Evolutionary conservation across 169 alveolate species (phyloP), one percentile per base, ranked within the genome.

Genomic region (Plasmodium falciparum): DNA sequence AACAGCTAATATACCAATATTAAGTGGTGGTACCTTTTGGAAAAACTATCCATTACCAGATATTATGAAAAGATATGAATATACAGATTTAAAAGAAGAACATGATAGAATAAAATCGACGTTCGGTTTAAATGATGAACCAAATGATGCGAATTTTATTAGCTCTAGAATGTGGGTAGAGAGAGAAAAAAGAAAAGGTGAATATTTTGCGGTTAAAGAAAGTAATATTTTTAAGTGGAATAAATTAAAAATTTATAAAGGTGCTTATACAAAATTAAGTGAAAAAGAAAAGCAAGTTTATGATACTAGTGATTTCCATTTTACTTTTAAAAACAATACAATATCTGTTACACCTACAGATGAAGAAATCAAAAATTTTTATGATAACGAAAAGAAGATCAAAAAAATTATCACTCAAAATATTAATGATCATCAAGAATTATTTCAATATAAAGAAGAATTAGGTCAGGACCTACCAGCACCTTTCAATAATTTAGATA

Each of bases 1-100:
- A 61, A 76, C 92, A 62, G 95, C 96, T 17, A 80, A 92, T 59
- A 91, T 92, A 52, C 97, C 97, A 22, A 95, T 95, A 20, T 95
- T 96, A 94, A 95, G 97, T 71, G 97, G 97, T 1, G 97, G 97
- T 12, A 88, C 97, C 7, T 88, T 92, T 76, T 95, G 97, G 97
- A 67, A 78, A 33, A 78, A 78, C 67, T 78, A 78, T 20, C 89
- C 89, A 4, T 45, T 78, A 20, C 93, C 95, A 61, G 47, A 73
- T 62, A 49, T 85, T 20, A 29, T 39, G 15, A 92, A 58, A 67
- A 85, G 95, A 91, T 90, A 62, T n/a, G 78, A 39, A 86, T 93
- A 33, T 91, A 93, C 24, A 2, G 94, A 33, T 49, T 66, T 50
- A 88, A 83, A 59, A 63, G 94, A 47, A 73, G 92, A 50, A 83